A percentile compares a stretch with the other conserved stretches of the same genome.
phyloP scores from a whole-genome alignment of 805 yeast species.

The Kregervanrija pseudodelftensis region DNA sequence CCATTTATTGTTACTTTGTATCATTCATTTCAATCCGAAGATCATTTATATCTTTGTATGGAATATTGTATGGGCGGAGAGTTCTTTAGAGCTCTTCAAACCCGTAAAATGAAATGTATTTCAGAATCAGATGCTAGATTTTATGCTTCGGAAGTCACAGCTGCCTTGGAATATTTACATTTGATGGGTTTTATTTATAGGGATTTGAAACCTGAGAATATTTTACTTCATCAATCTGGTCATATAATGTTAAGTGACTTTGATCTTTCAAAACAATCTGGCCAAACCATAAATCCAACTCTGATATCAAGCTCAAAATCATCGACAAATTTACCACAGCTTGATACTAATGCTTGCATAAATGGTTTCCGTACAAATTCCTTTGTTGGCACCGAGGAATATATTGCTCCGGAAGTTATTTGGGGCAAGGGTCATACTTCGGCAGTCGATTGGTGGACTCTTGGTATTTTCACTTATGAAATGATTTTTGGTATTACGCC shows the following conservation, averaged over 20 bases:
- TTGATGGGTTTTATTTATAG: slow-evolving; percentile 96
- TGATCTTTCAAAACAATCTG: slow-evolving; percentile 87
- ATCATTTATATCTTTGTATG: slow-evolving; percentile 88
- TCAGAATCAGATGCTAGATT: slow-evolving; percentile 84
- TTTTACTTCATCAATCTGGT: slow-evolving; percentile 89
- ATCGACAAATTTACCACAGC: slow-evolving; percentile 43
- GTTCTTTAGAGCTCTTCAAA: slow-evolving; percentile 91
- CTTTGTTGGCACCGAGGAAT: slow-evolving; percentile 98
- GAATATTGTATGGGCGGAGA: slow-evolving; percentile 99
- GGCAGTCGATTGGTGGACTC: slow-evolving; percentile 99
- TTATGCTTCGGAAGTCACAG: slow-evolving; percentile 95
- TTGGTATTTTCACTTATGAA: slow-evolving; percentile 88
- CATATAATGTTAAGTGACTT: slow-evolving; percentile 97
- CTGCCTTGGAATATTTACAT: slow-evolving; percentile 93
- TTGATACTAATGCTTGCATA: slow-evolving; percentile 91
- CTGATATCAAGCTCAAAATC: slow-evolving; percentile 36
- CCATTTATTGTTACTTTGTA: slow-evolving; percentile 95
- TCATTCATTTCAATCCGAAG: slow-evolving; percentile 94
- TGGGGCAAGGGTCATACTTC: slow-evolving; percentile 96
- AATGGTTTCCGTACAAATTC: slow-evolving; percentile 97
- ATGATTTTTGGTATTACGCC: slow-evolving; percentile 97
- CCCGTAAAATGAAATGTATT: slow-evolving; percentile 79
- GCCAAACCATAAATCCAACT: slow-evolving; percentile 68
- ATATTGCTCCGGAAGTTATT: slow-evolving; percentile 97
- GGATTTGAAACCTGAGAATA: slow-evolving; percentile 95